phyloP scores from a whole-genome alignment of 2,329 filamentous ascomycete species.

The Aureobasidium mangrovei region DNA sequence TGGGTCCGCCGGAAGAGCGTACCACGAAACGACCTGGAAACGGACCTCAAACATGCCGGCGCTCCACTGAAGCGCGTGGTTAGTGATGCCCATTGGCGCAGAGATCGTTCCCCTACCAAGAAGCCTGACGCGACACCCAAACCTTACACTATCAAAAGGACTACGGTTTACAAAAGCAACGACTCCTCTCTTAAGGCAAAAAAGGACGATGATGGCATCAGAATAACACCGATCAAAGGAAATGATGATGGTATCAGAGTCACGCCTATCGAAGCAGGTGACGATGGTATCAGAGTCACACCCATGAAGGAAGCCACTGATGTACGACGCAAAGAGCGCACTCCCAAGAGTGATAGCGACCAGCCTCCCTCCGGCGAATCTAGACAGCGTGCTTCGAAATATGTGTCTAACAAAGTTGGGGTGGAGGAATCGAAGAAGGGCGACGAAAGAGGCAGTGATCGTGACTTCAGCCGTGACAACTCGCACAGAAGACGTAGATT shows the following conservation, averaged over 20 bases:
- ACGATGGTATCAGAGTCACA: slow-evolving; percentile 11
- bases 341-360: background rate
- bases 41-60: slow-evolving; percentile 42
- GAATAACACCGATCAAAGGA: background rate
- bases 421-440: background rate
- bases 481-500: slow-evolving; percentile 1
- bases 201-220: slow-evolving; percentile 24
- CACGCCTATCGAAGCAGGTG: slow-evolving; percentile 15
- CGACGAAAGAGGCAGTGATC: background rate
- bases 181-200: slow-evolving; percentile 8
- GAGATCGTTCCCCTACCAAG: slow-evolving; percentile 23
- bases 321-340: background rate
- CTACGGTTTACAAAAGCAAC: background rate
- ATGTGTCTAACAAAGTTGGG: background rate
- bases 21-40: slow-evolving; percentile 32
- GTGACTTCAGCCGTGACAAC: slow-evolving; percentile 7
- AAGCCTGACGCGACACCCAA: slow-evolving; percentile 1
- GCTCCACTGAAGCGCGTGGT: slow-evolving; percentile 86
- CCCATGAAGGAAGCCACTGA: background rate
- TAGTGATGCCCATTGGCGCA: slow-evolving; percentile 78
- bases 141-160: slow-evolving; percentile 13
- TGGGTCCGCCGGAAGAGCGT: slow-evolving; percentile 30
- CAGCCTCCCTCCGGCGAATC: background rate
- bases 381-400: background rate
- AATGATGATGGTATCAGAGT: slow-evolving; percentile 1